Evolutionary conservation across 805 yeast genomes (phyloP), one percentile per base, ranked within the genome.

Genomic region (Starmerella stigmatis): DNA sequence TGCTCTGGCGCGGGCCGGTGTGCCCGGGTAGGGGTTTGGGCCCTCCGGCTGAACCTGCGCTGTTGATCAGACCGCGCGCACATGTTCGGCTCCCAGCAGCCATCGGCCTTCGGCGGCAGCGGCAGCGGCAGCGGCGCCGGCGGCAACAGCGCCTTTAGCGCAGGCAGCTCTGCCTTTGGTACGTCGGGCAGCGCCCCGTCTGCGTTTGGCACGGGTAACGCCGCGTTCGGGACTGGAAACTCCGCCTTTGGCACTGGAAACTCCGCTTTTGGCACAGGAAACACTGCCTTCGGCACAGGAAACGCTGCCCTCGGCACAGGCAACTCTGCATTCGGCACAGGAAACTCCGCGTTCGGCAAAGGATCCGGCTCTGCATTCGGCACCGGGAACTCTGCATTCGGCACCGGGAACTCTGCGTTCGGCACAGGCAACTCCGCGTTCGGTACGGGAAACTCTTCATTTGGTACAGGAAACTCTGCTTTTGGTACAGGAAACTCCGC

Each of bases 201-300:
- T n/a, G n/a, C n/a, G n/a, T n/a, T n/a, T n/a, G n/a, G n/a, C n/a
- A n/a, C n/a, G n/a, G n/a, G n/a, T n/a, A n/a, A n/a, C n/a, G n/a
- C n/a, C n/a, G n/a, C n/a, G n/a, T n/a, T n/a, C n/a, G n/a, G n/a
- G n/a, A 22, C 39, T 6, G 45, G 38, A 16, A 28, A 22, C 33
- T 36, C 42, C 12, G 45, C 35, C 10, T 44, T 31, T 20, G 34
- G 34, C 9, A 31, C 61, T 9, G 56, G 56, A 6, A 46, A 43
- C 39, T 29, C 51, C 2, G 51, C 55, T 8, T 53, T 53, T 22
- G 57, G 55, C 5, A 31, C 53, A 13, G 47, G 51, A 5, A 41
- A 16, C 34, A 10, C 49, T 1, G 47, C 55, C 5, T 54, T 54
- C 23, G 54, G 55, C 12, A 26, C 56, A 3, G 57, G 57, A 1